Evolutionary conservation across 768 basidiomycete species (phyloP), one percentile per base, ranked within the genome.

Genomic region (Tulasnella sp.): DNA sequence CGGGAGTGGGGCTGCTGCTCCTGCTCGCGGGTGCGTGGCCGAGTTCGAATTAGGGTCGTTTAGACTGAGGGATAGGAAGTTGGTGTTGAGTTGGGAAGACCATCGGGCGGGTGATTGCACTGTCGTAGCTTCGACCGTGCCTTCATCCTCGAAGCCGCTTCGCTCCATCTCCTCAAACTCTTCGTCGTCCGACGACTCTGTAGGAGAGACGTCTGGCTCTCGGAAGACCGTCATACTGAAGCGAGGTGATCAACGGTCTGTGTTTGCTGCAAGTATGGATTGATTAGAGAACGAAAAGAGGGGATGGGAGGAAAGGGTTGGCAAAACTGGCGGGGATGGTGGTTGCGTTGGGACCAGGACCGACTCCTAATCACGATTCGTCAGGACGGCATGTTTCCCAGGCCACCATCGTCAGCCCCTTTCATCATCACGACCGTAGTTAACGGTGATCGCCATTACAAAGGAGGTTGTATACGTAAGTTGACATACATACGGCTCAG

Each of bases 81-180:
- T 72, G n/a, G n/a, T n/a, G n/a, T n/a, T 59, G 37, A 72, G 52
- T 40, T 77, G 80, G 34, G 75, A 76, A 9, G 79, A 72, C 89
- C 89, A 90, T 79, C 88, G 89, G 35, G 89, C 90, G n/a, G 89
- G 89, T 1, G 87, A 84, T 19, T 66, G 72, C 2, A 40, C 14
- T 16, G 12, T 36, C 14, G 65, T 70, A 5, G 37, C 65, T n/a
- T 36, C 62, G 19, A n/a, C 70, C 34, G 29, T 47, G 16, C 41
- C 69, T n/a, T 72, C 72, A 39, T 67, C 65, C 37, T 72, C 72
- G 41, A 72, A 67, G 16, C 71, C 71, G 37, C 71, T 72, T 2
- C 63, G 64, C 34, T 72, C 72, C 40, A 72, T 22, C 34, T 72
- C 72, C 64, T 72, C 72, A 42, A 36, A 26, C 26, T 68, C 64